A percentile compares a stretch with the other conserved stretches of the same genome.
These are phyloP conservation scores for Lasiodiplodia sp. DNA, from an alignment of 2,329 filamentous ascomycete species.

Conservation along the genomic window DNA sequence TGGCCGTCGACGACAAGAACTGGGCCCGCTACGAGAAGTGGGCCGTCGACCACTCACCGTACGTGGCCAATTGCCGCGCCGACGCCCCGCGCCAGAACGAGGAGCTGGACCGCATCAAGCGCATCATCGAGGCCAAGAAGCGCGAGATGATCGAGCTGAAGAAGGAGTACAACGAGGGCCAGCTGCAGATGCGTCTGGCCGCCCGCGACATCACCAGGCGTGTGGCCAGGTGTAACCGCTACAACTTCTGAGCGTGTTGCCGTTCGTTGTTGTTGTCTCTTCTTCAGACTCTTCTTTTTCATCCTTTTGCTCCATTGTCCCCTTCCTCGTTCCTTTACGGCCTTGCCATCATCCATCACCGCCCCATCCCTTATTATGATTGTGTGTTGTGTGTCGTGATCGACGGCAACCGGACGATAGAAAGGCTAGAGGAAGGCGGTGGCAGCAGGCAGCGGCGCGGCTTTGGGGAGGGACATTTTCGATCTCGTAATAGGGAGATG, in stretches of 20 bases:
- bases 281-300: background rate
- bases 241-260: conserved; percentile 22
- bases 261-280: background rate
- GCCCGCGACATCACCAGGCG: conserved; percentile 28
- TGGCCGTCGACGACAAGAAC: conserved; percentile 30
- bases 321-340: background rate
- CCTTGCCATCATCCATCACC: background rate
- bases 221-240: conserved; percentile 30
- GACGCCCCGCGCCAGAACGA: conserved; percentile 27
- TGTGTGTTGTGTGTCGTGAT: background rate
- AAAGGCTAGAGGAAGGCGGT: background rate
- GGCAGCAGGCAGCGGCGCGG: background rate
- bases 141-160: conserved; percentile 30
- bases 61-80: conserved; percentile 30
- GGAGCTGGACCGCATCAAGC: conserved; percentile 31
- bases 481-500: conserved; percentile 17
- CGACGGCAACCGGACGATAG: background rate
- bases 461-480: background rate
- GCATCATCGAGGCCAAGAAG: conserved; percentile 31
- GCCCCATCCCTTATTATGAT: background rate
- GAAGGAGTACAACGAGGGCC: conserved; percentile 31
- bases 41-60: conserved; percentile 29
- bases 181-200: conserved; percentile 30
- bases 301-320: background rate
- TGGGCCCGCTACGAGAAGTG: conserved; percentile 30